phyloP scores from a whole-genome alignment of 2,329 filamentous ascomycete species.

The Exophiala spinifera region DNA sequence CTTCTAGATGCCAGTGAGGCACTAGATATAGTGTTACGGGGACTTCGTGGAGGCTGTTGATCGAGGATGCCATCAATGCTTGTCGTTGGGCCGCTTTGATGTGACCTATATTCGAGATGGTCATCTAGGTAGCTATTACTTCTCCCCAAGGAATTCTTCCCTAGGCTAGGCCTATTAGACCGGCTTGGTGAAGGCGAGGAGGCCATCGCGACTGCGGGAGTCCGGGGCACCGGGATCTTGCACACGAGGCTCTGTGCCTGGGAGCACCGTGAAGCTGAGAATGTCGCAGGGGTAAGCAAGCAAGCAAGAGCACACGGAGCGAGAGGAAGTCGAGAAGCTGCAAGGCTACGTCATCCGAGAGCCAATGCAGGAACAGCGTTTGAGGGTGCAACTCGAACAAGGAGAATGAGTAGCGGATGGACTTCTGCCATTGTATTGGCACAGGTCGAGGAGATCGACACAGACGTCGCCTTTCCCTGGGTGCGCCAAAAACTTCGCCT shows the following conservation, averaged over 20 bases:
- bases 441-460: neutral
- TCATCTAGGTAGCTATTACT: conserved; percentile 45
- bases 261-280: neutral
- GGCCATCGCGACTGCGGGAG: conserved; percentile 9
- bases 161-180: conserved; percentile 41
- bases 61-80: conserved; percentile 31
- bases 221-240: neutral
- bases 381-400: neutral
- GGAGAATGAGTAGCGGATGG: neutral
- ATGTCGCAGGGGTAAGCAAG: neutral
- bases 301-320: conserved; percentile 1
- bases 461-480: no score
- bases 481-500: no score
- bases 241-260: neutral
- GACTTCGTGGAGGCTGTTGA: conserved; percentile 13
- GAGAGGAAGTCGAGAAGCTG: conserved; percentile 2
- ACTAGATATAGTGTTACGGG: conserved; percentile 21
- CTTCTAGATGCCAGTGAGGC: conserved; percentile 25
- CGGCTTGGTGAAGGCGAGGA: conserved; percentile 27
- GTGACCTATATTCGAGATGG: conserved; percentile 45
- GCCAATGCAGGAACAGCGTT: conserved; percentile 20
- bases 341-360: conserved; percentile 14
- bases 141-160: conserved; percentile 40
- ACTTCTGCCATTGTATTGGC: neutral
- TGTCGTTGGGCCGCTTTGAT: conserved; percentile 22